These are phyloP conservation scores for Ilyonectria sp. DNA, from an alignment of 2,329 filamentous ascomycete species.

Conservation along the genomic window DNA sequence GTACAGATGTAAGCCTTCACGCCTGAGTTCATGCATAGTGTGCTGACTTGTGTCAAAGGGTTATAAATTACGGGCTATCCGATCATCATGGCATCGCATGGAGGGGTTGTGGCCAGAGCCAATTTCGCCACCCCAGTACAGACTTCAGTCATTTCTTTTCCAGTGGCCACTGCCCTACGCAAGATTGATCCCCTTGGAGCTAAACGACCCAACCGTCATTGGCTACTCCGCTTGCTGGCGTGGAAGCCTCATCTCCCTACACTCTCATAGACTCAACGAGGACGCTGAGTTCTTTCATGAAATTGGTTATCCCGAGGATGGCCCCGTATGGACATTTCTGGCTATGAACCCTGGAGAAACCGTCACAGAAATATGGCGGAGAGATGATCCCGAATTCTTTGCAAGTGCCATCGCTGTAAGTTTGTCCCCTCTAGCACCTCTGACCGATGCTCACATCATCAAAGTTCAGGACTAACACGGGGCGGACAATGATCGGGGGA, in stretches of 20 bases:
- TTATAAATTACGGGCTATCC: slow-evolving; percentile 25
- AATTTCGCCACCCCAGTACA: too few species aligned
- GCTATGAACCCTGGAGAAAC: slow-evolving; percentile 19
- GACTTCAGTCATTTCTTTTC: too few species aligned
- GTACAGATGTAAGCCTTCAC: slow-evolving; percentile 25
- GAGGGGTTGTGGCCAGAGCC: too few species aligned
- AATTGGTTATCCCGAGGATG: background rate
- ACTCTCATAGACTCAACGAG: slow-evolving; percentile 20
- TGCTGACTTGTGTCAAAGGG: slow-evolving; percentile 28
- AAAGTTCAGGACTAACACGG: background rate
- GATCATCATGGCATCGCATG: too few species aligned
- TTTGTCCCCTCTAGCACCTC: background rate
- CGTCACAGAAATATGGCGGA: slow-evolving; percentile 34
- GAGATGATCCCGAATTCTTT: background rate
- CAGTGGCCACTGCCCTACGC: background rate
- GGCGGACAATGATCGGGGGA: background rate
- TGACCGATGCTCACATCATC: background rate
- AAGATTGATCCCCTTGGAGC: slow-evolving; percentile 25
- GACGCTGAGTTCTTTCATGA: slow-evolving; percentile 24
- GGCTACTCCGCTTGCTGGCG: slow-evolving; percentile 36
- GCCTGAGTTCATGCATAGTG: too few species aligned
- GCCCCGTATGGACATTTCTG: slow-evolving; percentile 23
- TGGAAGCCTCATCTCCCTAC: slow-evolving; percentile 13
- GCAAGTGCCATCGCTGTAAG: slow-evolving; percentile 27
- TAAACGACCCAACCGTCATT: slow-evolving; percentile 23